Conservation (phyloP, 352 stramenopile genomes). For the Globisporangium viniferum region DNA sequence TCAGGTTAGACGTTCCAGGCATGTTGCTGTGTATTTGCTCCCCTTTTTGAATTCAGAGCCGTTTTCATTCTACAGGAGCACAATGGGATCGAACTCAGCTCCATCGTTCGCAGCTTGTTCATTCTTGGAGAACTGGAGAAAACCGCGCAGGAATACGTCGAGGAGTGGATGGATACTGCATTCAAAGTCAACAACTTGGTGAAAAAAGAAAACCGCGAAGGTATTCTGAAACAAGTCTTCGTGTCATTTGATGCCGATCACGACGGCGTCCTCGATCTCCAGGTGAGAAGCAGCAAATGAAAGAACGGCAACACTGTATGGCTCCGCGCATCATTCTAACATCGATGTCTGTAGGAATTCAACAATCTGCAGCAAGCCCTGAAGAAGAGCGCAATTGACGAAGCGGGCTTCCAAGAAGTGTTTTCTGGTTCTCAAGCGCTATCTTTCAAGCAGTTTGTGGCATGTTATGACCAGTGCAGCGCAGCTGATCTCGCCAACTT, state of each 20-base stretch:
- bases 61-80: slow-evolving; percentile 6
- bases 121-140: slow-evolving; percentile 36
- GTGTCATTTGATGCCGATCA: slow-evolving; percentile 38
- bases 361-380: slow-evolving; percentile 59
- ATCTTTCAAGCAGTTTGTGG: slow-evolving; percentile 30
- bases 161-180: slow-evolving; percentile 20
- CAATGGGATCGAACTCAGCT: slow-evolving; percentile 18
- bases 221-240: slow-evolving; percentile 37
- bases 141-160: slow-evolving; percentile 34
- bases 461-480: slow-evolving; percentile 36
- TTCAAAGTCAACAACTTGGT: slow-evolving; percentile 24
- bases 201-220: slow-evolving; percentile 42
- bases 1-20: slow-evolving; percentile 23
- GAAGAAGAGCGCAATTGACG: slow-evolving; percentile 33
- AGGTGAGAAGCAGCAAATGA: slow-evolving; percentile 18
- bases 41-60: too few species aligned
- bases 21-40: too few species aligned
- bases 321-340: neutral
- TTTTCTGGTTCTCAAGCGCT: slow-evolving; percentile 29
- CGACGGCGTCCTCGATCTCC: slow-evolving; percentile 34
- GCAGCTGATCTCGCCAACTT: slow-evolving; percentile 34
- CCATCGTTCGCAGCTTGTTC: slow-evolving; percentile 29
- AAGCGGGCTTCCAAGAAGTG: slow-evolving; percentile 33
- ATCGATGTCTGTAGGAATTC: slow-evolving; percentile 35
- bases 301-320: neutral